Evolutionary conservation across 768 basidiomycete species (phyloP).

Genomic region (Russula virescens): DNA sequence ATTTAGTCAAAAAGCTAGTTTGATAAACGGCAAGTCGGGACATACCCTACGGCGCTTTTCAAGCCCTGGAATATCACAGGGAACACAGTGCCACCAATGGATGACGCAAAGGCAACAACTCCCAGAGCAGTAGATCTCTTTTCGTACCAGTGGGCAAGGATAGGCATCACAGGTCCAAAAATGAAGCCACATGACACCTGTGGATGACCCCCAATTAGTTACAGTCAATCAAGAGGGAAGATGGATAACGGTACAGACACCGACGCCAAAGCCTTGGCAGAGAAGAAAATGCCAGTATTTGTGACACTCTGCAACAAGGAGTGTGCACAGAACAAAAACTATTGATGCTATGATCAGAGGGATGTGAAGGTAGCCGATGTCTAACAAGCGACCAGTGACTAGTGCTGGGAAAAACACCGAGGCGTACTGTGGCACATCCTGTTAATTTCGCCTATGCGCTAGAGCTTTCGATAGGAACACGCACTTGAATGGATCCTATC

Average conservation of each 20-base stretch:
- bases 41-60: conserved; percentile 48
- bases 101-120: conserved; percentile 57
- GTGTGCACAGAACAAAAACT: conserved; percentile 48
- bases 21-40: background rate
- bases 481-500: conserved; percentile 73
- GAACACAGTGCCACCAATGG: conserved; percentile 61
- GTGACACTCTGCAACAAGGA: conserved; percentile 66
- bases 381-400: conserved; percentile 63
- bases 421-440: conserved; percentile 43
- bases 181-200: conserved; percentile 43
- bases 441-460: background rate
- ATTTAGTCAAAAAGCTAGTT: background rate
- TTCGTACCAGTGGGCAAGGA: conserved; percentile 72
- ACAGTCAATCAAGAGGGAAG: background rate
- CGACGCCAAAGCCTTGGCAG: conserved; percentile 63
- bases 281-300: conserved; percentile 75
- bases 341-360: conserved; percentile 45
- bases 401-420: conserved; percentile 59
- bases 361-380: conserved; percentile 58
- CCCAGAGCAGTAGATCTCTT: conserved; percentile 54
- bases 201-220: background rate
- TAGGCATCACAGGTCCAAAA: conserved; percentile 54
- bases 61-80: conserved; percentile 57
- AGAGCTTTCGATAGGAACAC: background rate
- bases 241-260: conserved; percentile 38